A percentile compares a stretch with the other conserved stretches of the same genome.
phyloP scores from a whole-genome alignment of 306 rosid genomes.

The Castanea crenata region DNA sequence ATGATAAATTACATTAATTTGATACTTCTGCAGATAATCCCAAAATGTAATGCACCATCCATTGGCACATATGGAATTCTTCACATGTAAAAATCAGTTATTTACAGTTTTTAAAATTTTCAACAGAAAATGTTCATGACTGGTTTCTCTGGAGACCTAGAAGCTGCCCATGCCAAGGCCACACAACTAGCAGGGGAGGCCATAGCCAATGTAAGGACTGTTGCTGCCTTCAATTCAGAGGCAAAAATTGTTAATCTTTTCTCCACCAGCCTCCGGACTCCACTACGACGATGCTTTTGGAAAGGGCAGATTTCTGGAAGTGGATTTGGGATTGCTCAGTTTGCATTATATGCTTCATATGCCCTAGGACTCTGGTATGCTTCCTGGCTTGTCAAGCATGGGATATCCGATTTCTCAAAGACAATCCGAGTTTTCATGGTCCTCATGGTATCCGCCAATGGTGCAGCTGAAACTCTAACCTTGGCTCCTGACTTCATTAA shows the following conservation, averaged over 20 bases:
- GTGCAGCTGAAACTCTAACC: constrained; percentile 96
- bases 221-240: constrained; percentile 88
- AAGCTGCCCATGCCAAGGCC: constrained; percentile 90
- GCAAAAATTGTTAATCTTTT: constrained; percentile 76
- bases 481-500: constrained; percentile 98
- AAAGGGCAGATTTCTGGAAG: constrained; percentile 95
- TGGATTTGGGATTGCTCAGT: constrained; percentile 87
- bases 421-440: constrained; percentile 87
- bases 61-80: background rate
- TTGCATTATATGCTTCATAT: constrained; percentile 84
- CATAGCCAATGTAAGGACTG: constrained; percentile 91
- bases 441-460: constrained; percentile 92
- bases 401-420: constrained; percentile 89
- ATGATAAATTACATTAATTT: background rate
- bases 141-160: constrained; percentile 96
- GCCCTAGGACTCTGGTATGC: constrained; percentile 99
- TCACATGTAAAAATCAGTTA: background rate
- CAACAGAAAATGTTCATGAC: constrained; percentile 96
- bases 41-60: background rate
- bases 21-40: background rate
- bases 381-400: constrained; percentile 95
- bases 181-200: constrained; percentile 98
- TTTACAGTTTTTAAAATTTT: constrained; percentile 2
- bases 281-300: constrained; percentile 85
- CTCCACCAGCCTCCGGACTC: constrained; percentile 66